A percentile compares a stretch with the other conserved stretches of the same genome.
These are phyloP conservation scores for Blastobotrys terrestris DNA, from an alignment of 805 yeast genomes.

Conservation along the genomic window DNA sequence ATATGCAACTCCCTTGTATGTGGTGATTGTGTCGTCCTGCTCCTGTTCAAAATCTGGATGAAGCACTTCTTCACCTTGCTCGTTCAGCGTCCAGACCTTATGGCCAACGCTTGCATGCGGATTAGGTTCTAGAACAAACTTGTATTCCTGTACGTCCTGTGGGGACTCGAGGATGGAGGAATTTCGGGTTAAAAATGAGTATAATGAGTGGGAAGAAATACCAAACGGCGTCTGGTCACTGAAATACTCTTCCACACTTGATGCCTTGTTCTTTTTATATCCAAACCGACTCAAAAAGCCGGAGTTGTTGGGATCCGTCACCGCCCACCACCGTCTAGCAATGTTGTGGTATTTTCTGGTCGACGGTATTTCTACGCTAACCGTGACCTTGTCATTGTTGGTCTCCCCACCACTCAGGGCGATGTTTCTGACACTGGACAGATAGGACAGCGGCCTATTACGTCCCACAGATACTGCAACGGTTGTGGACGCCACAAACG, in stretches of 20 bases:
- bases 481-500: neutral
- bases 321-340: constrained; percentile 26
- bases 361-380: constrained; percentile 19
- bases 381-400: constrained; percentile 7
- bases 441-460: neutral
- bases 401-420: neutral
- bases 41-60: constrained; percentile 16
- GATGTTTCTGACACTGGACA: neutral
- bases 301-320: constrained; percentile 22
- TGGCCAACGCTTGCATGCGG: neutral
- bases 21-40: constrained; percentile 2
- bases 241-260: neutral
- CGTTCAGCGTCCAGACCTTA: constrained; percentile 13
- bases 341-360: constrained; percentile 19
- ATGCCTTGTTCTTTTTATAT: neutral
- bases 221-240: constrained; percentile 1
- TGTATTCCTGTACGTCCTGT: constrained; percentile 14
- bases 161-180: constrained; percentile 22
- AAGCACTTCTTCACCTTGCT: constrained; percentile 11
- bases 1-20: constrained; percentile 25
- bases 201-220: constrained; percentile 18
- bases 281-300: neutral
- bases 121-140: constrained; percentile 20
- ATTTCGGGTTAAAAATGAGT: constrained; percentile 21
- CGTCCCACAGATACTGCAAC: neutral